Evolutionary conservation across 1,284 basidiomycete species (phyloP), one percentile per base, ranked within the genome.

Genomic region (Irpex lacteus): DNA sequence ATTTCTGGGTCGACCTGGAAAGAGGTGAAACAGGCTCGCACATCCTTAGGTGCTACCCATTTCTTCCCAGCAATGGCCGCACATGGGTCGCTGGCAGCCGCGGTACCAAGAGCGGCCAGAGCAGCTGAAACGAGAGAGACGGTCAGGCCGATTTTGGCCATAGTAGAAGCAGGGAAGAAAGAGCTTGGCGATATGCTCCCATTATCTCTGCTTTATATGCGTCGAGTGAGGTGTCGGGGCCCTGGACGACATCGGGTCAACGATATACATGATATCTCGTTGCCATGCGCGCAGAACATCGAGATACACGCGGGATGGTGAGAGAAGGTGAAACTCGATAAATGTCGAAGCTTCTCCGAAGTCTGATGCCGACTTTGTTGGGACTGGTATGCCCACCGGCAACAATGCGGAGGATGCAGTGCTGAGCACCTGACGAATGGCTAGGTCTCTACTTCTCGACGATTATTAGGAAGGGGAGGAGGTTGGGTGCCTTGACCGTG

Each of bases 21-120:
- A 7, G 79, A 81, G 59, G 76, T 72, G 68, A 85, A 76, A 72
- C 85, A 86, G 13, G 78, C 78, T 52, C 84, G 77, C 9, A 82
- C 82, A 68, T 83, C 79, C 50, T 71, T 69, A 5, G 85, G 85
- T 8, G 81, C 75, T 15, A 81, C 81, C 84, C 85, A 86, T 72
- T 76, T 81, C 71, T 81, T 76, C 36, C 80, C 80, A 59, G 80
- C 81, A 68, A 86, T 83, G 19, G 70, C 76, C 26, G 79, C 78
- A 67, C 85, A 86, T 0, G 82, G 82, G 67, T 86, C 85, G 19
- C 63, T n/a, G 13, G 66, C 64, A 44, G 40, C 60, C 62, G 36
- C 57, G 26, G 7, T 44, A 36, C 19, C 13, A 11, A 56, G 19
- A 6, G 19, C 26, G 9, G 54, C 32, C 26, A 56, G 26, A 56